Base-by-base conservation (phyloP, 2,329 filamentous ascomycete species). In the Botrytis galanthina region DNA sequence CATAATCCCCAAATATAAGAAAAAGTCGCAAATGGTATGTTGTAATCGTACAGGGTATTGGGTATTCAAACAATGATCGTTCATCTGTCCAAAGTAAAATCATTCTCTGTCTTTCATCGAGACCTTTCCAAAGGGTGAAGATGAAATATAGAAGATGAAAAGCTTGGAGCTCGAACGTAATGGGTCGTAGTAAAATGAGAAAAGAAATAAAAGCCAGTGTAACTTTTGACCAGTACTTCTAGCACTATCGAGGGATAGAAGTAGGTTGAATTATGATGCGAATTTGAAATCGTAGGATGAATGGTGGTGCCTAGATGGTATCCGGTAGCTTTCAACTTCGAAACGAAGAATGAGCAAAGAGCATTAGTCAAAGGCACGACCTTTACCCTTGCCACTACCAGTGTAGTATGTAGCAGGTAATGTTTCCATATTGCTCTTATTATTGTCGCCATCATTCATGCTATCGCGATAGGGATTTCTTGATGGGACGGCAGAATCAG, bases 1-100 rank as follows among this genome's bases (percentile, higher is more conserved):
- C 26, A 18, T 42, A 8, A 67, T 37, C 32, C n/a, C 66, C n/a
- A 16, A 42, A 22, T 57, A 10, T 29, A 14, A 16, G 48, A 42
- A 68, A 42, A 57, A 44, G 9, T n/a, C 37, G 35, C 37, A 69
- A 51, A 26, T 69, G 66, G 9, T 32, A 32, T 42, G 16, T 18
- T 57, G 5, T 68, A 57, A 14, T 69, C 37, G 48, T 69, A 69
- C 66, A 44, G 66, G 37, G 66, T 57, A 57, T 57, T 42, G 37
- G 32, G n/a, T 69, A 69, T 69, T 69, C 66, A 69, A 69, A 69
- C 37, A 69, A 3, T 44, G n/a, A 18, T 1, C 3, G 20, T 32
- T 12, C 26, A 10, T 57, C 9, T 29, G 35, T 69, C 66, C 66
- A 57, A 51, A 26, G 18, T 57, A 20, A 18, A n/a, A 22, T 26